Conservation (phyloP, 345 rosid genomes). For the Chamaenerion angustifolium region DNA sequence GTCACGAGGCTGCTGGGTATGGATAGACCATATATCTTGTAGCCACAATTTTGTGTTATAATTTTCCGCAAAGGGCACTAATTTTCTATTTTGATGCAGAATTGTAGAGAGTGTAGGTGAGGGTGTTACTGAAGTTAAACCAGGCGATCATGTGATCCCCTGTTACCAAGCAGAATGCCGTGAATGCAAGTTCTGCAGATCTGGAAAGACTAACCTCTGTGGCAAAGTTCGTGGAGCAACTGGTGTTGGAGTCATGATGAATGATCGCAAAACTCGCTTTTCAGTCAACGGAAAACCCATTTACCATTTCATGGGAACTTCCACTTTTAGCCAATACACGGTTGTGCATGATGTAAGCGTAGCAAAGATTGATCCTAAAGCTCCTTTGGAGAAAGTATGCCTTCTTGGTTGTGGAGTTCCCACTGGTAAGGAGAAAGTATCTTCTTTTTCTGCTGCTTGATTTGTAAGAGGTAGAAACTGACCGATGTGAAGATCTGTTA, state of each 20-base stretch:
- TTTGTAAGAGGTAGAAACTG: background rate
- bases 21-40: slow-evolving; percentile 37
- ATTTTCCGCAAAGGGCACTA: slow-evolving; percentile 2
- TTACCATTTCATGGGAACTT: slow-evolving; percentile 98
- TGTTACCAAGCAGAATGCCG: slow-evolving; percentile 99
- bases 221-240: slow-evolving; percentile 89
- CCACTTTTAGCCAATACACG: slow-evolving; percentile 94
- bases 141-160: slow-evolving; percentile 95
- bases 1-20: slow-evolving; percentile 43
- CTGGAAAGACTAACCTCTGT: slow-evolving; percentile 96
- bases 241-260: slow-evolving; percentile 95
- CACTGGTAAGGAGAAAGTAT: slow-evolving; percentile 41
- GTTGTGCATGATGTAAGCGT: slow-evolving; percentile 98
- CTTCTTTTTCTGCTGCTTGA: no score
- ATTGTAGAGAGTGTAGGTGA: slow-evolving; percentile 96
- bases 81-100: slow-evolving; percentile 20
- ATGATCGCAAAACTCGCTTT: slow-evolving; percentile 73
- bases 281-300: slow-evolving; percentile 75
- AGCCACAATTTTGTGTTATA: background rate
- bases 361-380: slow-evolving; percentile 79
- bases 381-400: slow-evolving; percentile 96
- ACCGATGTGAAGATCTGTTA: background rate
- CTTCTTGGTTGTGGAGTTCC: slow-evolving; percentile 99
- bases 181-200: slow-evolving; percentile 95
- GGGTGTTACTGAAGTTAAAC: slow-evolving; percentile 82